Conservation (phyloP, 108 stramenopile species). For the Cyclotella atomus region DNA sequence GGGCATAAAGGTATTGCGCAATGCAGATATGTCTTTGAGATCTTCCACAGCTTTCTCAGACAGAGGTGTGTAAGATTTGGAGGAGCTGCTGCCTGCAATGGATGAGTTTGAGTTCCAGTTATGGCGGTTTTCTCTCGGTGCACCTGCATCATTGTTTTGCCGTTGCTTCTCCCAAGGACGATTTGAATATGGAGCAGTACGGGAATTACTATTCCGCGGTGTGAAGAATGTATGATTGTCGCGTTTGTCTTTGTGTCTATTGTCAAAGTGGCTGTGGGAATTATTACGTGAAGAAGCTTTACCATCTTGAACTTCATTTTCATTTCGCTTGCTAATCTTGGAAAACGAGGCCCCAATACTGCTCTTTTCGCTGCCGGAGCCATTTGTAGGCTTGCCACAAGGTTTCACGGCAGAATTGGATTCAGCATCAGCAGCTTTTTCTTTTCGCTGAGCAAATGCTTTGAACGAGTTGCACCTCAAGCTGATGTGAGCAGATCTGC, state of each 20-base stretch:
- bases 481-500: background rate
- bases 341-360: conserved; percentile 2
- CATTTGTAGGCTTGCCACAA: background rate
- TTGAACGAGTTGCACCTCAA: conserved; percentile 14
- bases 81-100: too few relatives aligned
- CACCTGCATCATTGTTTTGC: background rate
- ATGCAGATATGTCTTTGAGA: conserved; percentile 32
- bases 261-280: too few relatives aligned
- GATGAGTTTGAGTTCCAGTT: background rate
- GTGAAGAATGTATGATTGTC: background rate
- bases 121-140: background rate
- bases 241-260: background rate
- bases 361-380: background rate
- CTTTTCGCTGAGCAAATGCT: conserved; percentile 19
- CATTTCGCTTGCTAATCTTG: conserved; percentile 16
- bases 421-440: background rate
- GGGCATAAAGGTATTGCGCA: conserved; percentile 39
- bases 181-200: background rate
- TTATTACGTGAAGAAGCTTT: too few relatives aligned
- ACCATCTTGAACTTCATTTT: too few relatives aligned
- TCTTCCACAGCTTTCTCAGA: conserved; percentile 14
- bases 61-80: background rate
- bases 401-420: too few relatives aligned
- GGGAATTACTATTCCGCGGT: background rate
- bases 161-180: background rate